Base-by-base conservation (phyloP, 179 eudicot species). In the Nepenthes alata region DNA sequence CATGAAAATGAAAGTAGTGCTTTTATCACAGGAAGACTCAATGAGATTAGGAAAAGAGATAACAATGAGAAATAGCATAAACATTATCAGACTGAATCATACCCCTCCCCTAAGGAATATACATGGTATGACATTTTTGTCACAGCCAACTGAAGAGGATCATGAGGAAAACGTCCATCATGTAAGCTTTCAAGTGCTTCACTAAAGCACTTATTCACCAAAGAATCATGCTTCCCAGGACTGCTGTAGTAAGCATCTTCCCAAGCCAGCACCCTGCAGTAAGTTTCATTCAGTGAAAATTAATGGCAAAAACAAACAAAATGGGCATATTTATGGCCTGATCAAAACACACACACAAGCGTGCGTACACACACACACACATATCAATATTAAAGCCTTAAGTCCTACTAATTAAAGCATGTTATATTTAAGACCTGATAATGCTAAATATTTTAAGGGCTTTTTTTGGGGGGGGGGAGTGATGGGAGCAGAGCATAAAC, bases 101-200 rank as follows among this genome's bases (percentile, higher is more conserved):
- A 91, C 96, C 98, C 96, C 77, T 91, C 96, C 16, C 97, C 98
- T 16, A 86, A 80, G 69, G 87, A 81, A 73, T 86, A 83, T 49
- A 80, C 91, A 59, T 78, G 89, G 67, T 74, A 82, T 53, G 95
- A 84, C 96, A 89, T 86, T 78, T 86, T 86, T 41, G 86, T 89
- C 70, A 91, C 81, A 59, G 83, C 95, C 74, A 86, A 69, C 51
- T 81, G 82, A 70, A 91, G 80, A 69, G 79, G 82, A 76, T 89
- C 86, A 63, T 72, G 79, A 38, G 79, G 74, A 65, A 69, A 76
- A 63, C 67, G 72, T 53, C 74, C 76, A 65, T 83, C 80, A 53
- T 50, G 68, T 61, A 77, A 63, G 77, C 68, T 64, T 63, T 67
- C 76, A 50, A 67, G 71, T 54, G 64, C 51, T 49, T 64, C 71